phyloP scores from a whole-genome alignment of 2,329 filamentous ascomycete species.

The Aspergillus novofumigatus region DNA sequence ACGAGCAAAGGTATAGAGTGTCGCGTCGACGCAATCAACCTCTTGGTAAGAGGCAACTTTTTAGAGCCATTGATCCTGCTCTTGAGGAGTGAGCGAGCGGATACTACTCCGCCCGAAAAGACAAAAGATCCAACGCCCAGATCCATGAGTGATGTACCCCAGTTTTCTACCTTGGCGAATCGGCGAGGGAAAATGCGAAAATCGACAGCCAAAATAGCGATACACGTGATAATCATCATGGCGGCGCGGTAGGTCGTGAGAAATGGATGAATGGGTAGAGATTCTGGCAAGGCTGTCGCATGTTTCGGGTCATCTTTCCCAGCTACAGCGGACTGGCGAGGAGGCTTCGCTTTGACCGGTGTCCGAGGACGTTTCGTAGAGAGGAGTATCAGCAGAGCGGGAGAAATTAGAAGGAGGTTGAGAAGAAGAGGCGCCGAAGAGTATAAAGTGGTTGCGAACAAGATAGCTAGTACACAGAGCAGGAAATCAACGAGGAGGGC shows the following conservation, averaged over 20 bases:
- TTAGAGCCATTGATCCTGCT: conserved; percentile 53
- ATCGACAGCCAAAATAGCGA: conserved; percentile 94
- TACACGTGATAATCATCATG: conserved; percentile 86
- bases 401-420: conserved; percentile 67
- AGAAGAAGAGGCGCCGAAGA: conserved; percentile 69
- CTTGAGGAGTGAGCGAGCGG: conserved; percentile 73
- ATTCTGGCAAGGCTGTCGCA: conserved; percentile 35
- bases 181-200: conserved; percentile 88
- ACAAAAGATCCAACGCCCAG: conserved; percentile 96
- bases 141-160: conserved; percentile 99
- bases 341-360: conserved; percentile 33
- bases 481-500: conserved; percentile 76
- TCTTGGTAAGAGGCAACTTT: conserved; percentile 42
- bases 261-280: conserved; percentile 81
- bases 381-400: conserved; percentile 61
- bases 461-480: conserved; percentile 75
- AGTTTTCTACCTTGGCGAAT: conserved; percentile 98
- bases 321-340: conserved; percentile 18
- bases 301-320: conserved; percentile 18
- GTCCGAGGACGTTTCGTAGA: conserved; percentile 27
- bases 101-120: conserved; percentile 88
- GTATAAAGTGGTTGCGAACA: conserved; percentile 85
- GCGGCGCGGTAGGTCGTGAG: conserved; percentile 84
- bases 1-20: conserved; percentile 79
- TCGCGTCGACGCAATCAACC: conserved; percentile 64